Evolutionary conservation across 2,329 filamentous ascomycete species (phyloP).

Genomic region (Hymenoscyphus infarciens): DNA sequence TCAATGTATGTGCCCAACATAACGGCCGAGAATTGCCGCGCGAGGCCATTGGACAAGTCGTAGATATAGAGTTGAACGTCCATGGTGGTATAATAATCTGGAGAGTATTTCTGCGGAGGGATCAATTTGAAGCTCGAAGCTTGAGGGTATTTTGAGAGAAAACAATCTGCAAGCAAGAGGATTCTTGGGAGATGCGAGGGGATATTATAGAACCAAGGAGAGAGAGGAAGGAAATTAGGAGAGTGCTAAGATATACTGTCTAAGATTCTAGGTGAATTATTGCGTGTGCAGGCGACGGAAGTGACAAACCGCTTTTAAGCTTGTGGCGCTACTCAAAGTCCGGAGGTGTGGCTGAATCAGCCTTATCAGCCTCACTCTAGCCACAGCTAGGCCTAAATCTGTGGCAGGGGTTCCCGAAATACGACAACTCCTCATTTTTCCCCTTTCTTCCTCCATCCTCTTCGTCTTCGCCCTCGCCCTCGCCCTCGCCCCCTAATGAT

Average conservation of each 20-base stretch:
- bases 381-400: not conserved
- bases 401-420: not conserved
- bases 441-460: slow-evolving; percentile 13
- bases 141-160: slow-evolving; percentile 1
- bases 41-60: slow-evolving; percentile 63
- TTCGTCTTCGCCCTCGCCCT: slow-evolving; percentile 1
- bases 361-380: slow-evolving; percentile 1
- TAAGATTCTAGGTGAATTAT: not conserved
- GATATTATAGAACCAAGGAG: slow-evolving; percentile 1
- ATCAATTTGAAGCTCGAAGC: not conserved
- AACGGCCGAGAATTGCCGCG: slow-evolving; percentile 46
- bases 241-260: too few relatives aligned
- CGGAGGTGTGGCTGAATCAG: not conserved
- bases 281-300: slow-evolving; percentile 6
- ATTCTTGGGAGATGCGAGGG: slow-evolving; percentile 1
- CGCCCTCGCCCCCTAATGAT: slow-evolving; percentile 6
- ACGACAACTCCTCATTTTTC: slow-evolving; percentile 7
- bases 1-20: slow-evolving; percentile 72
- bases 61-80: slow-evolving; percentile 76
- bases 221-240: not conserved
- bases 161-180: not conserved
- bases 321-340: not conserved
- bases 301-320: not conserved
- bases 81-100: slow-evolving; percentile 45
- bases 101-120: not conserved